A percentile compares a stretch with the other conserved stretches of the same genome.
These are phyloP conservation scores for Penicillium desertorum DNA, from an alignment of 495 filamentous ascomycete genomes.

Conservation along the genomic window DNA sequence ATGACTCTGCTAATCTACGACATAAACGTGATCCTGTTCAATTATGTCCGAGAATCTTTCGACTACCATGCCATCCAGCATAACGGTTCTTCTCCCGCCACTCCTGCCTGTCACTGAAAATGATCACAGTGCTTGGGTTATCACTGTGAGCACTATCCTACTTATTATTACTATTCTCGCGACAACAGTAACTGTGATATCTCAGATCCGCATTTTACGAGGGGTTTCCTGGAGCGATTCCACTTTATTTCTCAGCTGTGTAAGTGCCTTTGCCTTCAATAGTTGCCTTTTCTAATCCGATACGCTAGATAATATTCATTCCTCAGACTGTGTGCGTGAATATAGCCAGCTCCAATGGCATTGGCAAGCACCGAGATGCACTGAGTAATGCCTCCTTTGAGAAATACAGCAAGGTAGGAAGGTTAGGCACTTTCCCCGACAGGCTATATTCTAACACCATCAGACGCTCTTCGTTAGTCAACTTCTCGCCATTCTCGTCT, in stretches of 20 bases:
- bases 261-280: background rate
- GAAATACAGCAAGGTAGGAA: slow-evolving; percentile 8
- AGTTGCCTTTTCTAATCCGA: background rate
- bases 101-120: slow-evolving; percentile 11
- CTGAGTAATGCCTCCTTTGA: slow-evolving; percentile 5
- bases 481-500: slow-evolving; percentile 16
- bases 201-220: slow-evolving; percentile 9
- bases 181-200: slow-evolving; percentile 10
- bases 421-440: background rate
- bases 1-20: background rate
- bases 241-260: slow-evolving; percentile 7
- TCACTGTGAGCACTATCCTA: slow-evolving; percentile 17
- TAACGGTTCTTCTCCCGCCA: slow-evolving; percentile 2
- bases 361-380: slow-evolving; percentile 9
- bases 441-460: background rate
- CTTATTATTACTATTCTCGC: slow-evolving; percentile 12
- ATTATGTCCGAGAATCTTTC: background rate
- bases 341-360: slow-evolving; percentile 11
- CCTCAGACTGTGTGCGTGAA: slow-evolving; percentile 15
- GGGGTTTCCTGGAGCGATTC: slow-evolving; percentile 10
- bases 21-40: background rate
- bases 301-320: background rate
- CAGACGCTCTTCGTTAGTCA: slow-evolving; percentile 4
- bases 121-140: slow-evolving; percentile 18
- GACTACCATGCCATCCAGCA: slow-evolving; percentile 2